Percentiles rank a stretch among this genome's conserved stretches.
Conservation (phyloP, 192 early-diverging fungal genomes). For the Linnemannia hyalina region DNA sequence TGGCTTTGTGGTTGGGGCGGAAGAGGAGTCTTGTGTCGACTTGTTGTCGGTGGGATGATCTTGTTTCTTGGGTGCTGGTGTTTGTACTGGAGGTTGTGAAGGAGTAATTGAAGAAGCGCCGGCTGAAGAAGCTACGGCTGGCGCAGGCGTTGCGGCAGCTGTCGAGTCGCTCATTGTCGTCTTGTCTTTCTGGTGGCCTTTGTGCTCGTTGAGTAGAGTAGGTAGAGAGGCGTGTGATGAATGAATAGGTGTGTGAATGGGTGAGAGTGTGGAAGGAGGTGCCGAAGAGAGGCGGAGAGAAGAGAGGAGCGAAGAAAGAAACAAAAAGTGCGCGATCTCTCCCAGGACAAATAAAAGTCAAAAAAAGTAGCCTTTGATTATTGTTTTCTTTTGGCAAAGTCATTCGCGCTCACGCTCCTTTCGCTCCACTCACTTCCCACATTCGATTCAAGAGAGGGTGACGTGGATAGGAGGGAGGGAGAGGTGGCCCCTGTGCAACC, state of each 20-base stretch:
- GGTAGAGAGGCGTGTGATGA: background rate
- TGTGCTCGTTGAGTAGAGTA: background rate
- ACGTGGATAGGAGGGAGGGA: background rate
- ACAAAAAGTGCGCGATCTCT: background rate
- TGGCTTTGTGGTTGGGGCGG: background rate
- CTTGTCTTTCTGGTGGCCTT: background rate
- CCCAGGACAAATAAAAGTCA: background rate
- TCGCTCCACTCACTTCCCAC: background rate
- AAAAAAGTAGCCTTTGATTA: background rate
- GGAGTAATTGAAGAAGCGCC: background rate
- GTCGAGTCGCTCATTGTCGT: background rate
- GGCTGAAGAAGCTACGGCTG: background rate
- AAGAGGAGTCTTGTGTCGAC: background rate
- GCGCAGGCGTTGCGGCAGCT: background rate
- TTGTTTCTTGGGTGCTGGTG: constrained; percentile 1
- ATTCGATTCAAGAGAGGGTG: background rate
- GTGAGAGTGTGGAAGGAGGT: background rate
- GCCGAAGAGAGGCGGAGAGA: background rate
- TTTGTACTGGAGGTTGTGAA: background rate
- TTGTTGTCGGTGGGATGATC: background rate
- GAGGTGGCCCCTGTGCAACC: background rate
- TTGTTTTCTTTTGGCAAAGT: background rate
- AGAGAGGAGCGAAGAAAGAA: background rate
- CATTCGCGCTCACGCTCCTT: background rate
- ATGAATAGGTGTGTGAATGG: background rate